Conservation (phyloP, 495 filamentous ascomycete genomes). For the Tuber aestivum region DNA sequence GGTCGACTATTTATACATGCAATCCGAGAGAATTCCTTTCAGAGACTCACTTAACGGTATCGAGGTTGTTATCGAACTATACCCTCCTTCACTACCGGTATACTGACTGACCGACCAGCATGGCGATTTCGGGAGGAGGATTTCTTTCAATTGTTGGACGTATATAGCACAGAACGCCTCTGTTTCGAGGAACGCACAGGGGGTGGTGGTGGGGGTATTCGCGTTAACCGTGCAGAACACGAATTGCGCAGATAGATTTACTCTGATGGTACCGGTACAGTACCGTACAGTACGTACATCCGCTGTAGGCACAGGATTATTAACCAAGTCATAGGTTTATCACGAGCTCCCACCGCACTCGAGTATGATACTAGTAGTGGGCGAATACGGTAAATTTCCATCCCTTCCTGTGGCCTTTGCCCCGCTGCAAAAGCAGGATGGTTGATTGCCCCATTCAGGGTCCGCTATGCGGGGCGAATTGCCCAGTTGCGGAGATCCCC, state of each 20-base stretch:
- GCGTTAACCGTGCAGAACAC: neutral
- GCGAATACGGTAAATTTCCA: neutral
- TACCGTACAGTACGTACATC: too few species aligned
- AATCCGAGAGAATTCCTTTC: neutral
- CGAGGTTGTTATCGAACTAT: neutral
- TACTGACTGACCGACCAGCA: neutral
- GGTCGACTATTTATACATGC: slow-evolving; percentile 32
- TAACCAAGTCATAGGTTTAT: neutral
- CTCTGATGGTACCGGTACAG: neutral
- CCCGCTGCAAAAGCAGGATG: neutral
- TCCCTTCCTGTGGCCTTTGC: neutral
- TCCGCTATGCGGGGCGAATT: neutral
- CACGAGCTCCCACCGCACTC: neutral
- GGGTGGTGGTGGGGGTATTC: neutral
- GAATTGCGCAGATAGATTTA: neutral
- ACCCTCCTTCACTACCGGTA: too few species aligned
- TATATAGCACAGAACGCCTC: neutral
- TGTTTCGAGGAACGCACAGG: neutral
- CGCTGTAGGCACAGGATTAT: too few species aligned
- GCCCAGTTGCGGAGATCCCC: neutral
- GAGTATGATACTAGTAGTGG: too few species aligned
- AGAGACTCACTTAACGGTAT: neutral
- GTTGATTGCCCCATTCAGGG: neutral
- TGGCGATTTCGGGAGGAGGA: neutral
- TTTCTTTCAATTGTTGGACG: neutral